phyloP scores from a whole-genome alignment of 805 yeast genomes.

The Yamadazyma takamatsuzukensis region DNA sequence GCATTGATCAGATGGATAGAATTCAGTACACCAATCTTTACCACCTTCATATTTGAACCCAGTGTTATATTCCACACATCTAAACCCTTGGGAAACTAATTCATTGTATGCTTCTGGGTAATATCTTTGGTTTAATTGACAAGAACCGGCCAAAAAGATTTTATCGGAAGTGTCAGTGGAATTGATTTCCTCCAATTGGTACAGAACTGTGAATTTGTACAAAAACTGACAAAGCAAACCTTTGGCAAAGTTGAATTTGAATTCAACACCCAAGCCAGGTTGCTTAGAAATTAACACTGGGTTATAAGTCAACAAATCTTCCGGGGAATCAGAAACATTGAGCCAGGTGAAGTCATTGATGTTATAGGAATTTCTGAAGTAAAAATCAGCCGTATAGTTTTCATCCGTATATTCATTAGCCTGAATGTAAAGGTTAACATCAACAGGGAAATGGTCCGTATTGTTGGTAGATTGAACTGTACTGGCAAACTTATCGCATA shows the following conservation, averaged over 20 bases:
- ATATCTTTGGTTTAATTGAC: constrained; percentile 10
- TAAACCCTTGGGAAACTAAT: constrained; percentile 9
- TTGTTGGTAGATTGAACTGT: constrained; percentile 11
- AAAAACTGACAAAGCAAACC: constrained; percentile 15
- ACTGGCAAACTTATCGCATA: constrained; percentile 16
- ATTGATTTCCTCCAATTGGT: constrained; percentile 5
- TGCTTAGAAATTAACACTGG: constrained; percentile 12
- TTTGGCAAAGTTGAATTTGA: constrained; percentile 13
- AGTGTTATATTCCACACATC: constrained; percentile 17
- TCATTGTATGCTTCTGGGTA: constrained; percentile 9
- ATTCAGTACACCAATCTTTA: constrained; percentile 16
- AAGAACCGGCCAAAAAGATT: constrained; percentile 16
- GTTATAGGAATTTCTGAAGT: constrained; percentile 13
- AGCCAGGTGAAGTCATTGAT: constrained; percentile 2
- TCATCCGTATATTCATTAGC: constrained; percentile 7
- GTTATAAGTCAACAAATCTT: constrained; percentile 5
- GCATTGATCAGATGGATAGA: constrained; percentile 12
- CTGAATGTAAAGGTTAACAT: constrained; percentile 14
- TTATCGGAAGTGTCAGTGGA: constrained; percentile 8
- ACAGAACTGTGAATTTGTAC: constrained; percentile 15
- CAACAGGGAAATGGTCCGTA: constrained; percentile 14
- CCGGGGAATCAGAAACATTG: constrained; percentile 3
- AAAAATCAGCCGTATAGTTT: constrained; percentile 16
- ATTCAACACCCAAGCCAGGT: constrained; percentile 14
- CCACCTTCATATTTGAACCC: constrained; percentile 16